Evolutionary conservation across 2,329 filamentous ascomycete genomes (phyloP), one percentile per base, ranked within the genome.

Genomic region (Myriosclerotinia scirpicola): DNA sequence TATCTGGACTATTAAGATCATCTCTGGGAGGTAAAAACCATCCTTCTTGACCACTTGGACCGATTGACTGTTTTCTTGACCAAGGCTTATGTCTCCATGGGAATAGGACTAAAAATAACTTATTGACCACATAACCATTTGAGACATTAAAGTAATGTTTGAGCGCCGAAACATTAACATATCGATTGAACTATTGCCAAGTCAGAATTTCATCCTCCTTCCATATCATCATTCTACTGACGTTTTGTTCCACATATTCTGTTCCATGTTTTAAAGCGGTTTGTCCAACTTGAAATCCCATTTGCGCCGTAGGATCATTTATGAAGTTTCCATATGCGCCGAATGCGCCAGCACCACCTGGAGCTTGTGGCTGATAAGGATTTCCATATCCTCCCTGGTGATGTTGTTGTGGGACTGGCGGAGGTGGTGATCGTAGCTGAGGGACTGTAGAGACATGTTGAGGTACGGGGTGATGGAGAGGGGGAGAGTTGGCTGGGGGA

Each of bases 141-240:
- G 93, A 96, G 71, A 99, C 95, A 80, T 98, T 97, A 83, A 99
- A 99, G 84, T 98, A 99, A 81, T 97, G 95, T 80, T 99, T 99
- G 54, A 99, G 85, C 22, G 92, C 92, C 17, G 90, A 90, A 73
- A 98, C 90, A 76, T 93, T 97, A 79, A 99, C 89, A 80, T 94
- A 97, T 78, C 88, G 87, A 74, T 89, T 90, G 74, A 91, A 82
- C 89, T 91, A 74, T 34, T 62, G 42, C 30, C 22, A 12, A 44
- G 56, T 73, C 70, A 73, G 70, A 44, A 42, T 30, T n/a, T 36
- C 54, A 8, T n/a, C 50, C 58, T 55, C 26, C 20, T 20, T 44
- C 22, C 14, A 20, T n/a, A 38, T 38, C 38, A 38, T 54, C 34
- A 9, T 69, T 65, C 1, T 54, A 67, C 69, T 68, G 80, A 97